Conservation (phyloP, 345 rosid genomes). For the Boechera divaricarpa region DNA sequence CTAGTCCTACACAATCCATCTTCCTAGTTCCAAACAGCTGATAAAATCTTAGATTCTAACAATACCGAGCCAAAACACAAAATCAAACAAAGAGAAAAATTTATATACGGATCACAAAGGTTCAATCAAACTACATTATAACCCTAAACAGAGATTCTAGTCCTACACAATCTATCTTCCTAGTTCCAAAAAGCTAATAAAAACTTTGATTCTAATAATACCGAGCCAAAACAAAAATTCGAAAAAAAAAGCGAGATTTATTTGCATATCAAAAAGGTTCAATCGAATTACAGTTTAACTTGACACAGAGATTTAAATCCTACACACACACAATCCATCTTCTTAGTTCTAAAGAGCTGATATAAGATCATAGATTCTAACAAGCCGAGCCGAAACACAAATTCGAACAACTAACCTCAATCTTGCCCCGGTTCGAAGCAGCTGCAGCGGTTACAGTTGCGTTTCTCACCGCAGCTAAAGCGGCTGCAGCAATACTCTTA, state of each 20-base stretch:
- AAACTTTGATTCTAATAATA: neutral
- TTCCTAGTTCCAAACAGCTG: neutral
- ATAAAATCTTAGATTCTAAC: neutral
- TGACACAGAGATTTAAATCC: neutral
- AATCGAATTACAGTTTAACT: neutral
- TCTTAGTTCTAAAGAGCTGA: neutral
- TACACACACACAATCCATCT: neutral
- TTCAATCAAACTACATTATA: neutral
- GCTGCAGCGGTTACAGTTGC: constrained; percentile 77
- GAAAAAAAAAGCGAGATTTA: neutral
- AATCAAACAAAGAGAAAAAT: neutral
- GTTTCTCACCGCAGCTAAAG: constrained; percentile 81
- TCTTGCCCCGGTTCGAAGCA: constrained; percentile 67
- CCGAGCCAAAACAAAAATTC: neutral
- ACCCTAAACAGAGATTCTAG: neutral
- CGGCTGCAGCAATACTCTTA: constrained; percentile 82
- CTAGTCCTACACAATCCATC: neutral
- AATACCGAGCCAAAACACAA: neutral
- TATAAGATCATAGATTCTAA: neutral
- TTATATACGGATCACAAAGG: neutral
- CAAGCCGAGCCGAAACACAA: neutral
- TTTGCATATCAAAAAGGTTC: neutral
- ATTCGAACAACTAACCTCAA: constrained; percentile 61
- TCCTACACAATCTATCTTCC: neutral
- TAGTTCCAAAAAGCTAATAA: neutral